Evolutionary conservation across 352 stramenopile genomes (phyloP).

Genomic region (Pythium sukuiense): DNA sequence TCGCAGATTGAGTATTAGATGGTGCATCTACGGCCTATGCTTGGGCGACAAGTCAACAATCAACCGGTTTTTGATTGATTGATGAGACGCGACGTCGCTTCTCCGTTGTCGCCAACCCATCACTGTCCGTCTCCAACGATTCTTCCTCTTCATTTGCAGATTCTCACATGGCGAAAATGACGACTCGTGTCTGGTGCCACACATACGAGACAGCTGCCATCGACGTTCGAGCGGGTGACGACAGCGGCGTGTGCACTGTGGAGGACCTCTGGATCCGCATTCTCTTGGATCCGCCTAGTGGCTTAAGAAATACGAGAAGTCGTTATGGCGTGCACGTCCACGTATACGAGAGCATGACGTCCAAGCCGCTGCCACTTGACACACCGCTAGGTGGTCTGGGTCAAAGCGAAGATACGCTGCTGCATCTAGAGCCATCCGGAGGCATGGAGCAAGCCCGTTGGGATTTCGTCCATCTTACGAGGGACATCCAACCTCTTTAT

Average conservation of each 20-base stretch:
- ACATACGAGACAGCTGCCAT: neutral
- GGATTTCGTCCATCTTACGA: neutral
- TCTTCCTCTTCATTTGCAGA: neutral
- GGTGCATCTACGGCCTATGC: neutral
- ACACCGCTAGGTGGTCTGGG: neutral
- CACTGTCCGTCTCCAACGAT: too few species aligned
- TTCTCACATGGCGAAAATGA: neutral
- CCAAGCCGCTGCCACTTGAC: neutral
- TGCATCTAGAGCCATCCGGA: neutral
- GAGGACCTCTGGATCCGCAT: neutral
- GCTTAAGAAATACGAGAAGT: too few species aligned
- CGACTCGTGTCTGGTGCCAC: neutral
- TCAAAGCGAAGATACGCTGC: neutral
- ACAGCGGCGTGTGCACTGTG: neutral
- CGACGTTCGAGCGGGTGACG: neutral
- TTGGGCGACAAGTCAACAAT: too few species aligned
- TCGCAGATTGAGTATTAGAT: slow-evolving; percentile 34
- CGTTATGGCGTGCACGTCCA: neutral
- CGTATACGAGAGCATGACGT: neutral
- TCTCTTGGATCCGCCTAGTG: neutral
- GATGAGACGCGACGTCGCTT: too few species aligned
- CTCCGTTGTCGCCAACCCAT: too few species aligned
- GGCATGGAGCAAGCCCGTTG: neutral
- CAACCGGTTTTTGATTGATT: too few species aligned
- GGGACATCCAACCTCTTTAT: neutral